Base-by-base conservation (phyloP, 352 stramenopile species). In the Phytophthora crassamura region DNA sequence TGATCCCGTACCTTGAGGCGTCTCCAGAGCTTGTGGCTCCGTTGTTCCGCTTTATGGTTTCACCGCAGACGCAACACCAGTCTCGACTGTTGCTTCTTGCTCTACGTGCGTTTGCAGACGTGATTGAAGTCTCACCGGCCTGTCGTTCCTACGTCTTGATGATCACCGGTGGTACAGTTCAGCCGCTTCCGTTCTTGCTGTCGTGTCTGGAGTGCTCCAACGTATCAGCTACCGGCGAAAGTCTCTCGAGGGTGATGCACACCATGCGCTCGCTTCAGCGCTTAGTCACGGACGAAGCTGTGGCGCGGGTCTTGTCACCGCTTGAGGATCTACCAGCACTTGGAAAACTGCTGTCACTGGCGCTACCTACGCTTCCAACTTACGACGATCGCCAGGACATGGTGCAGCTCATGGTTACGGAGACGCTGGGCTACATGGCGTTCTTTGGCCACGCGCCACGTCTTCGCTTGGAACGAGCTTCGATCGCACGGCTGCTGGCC, bases 351-450 rank as follows among this genome's bases (percentile, higher is more conserved):
- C 49, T 91, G 14, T 52, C 53, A 18, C 30, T 70, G 32, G 20
- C 33, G 11, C 36, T 59, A 2, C 48, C 60, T 38, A 7, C 35
- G 54, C 52, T 41, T 3, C n/a, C 59, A 71, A 28, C 50, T 70
- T 7, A 66, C 56, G 6, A 53, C 45, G 33, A 72, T 67, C 33
- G 65, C 14, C 39, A 70, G 53, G 50, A 80, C 3, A 81, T 66
- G 9, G 53, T 78, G n/a, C 82, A 91, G 36, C 77, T 85, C 50
- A 85, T 89, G 66, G 82, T 67, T 0, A 78, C 81, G 0, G 72
- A 91, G 43, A 84, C 86, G 61, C 74, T 90, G 33, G 82, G 82
- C 1, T 87, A 89, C 34, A 74, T 90, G 82, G 64, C 80, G 8
- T 84, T 74, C 30, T 89, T 86, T 38, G 78, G 75, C 2, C 66